Conservation (phyloP, 345 rosid genomes). For the Hirschfeldia incana region DNA sequence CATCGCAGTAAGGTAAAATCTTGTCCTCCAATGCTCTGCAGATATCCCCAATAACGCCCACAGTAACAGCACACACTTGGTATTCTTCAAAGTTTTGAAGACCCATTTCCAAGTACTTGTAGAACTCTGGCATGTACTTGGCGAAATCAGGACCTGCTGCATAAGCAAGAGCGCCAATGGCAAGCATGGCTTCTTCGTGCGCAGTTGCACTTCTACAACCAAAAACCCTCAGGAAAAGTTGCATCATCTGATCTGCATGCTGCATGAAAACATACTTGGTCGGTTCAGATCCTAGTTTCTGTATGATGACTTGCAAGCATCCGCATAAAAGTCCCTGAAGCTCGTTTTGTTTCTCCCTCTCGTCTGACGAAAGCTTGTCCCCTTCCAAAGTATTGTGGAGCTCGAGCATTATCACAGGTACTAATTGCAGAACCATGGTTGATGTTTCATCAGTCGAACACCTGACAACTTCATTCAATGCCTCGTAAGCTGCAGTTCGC, state of each 20-base stretch:
- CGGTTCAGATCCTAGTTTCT: constrained; percentile 66
- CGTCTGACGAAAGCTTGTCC: constrained; percentile 57
- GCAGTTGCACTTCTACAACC: constrained; percentile 76
- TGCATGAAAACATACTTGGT: constrained; percentile 67
- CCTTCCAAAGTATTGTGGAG: constrained; percentile 73
- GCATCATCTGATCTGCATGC: constrained; percentile 72
- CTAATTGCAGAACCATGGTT: constrained; percentile 61
- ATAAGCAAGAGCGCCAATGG: constrained; percentile 80
- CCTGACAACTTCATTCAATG: constrained; percentile 71
- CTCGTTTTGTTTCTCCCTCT: constrained; percentile 65
- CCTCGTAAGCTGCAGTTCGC: constrained; percentile 74
- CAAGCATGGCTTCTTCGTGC: constrained; percentile 83
- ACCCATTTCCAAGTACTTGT: constrained; percentile 72
- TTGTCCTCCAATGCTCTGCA: constrained; percentile 71
- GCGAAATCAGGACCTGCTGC: constrained; percentile 61
- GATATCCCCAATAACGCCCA: constrained; percentile 73
- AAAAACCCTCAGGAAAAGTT: constrained; percentile 71
- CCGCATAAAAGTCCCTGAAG: constrained; percentile 80
- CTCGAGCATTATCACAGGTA: constrained; percentile 65
- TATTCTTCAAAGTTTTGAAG: constrained; percentile 79
- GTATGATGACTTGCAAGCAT: constrained; percentile 70
- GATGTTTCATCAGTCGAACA: constrained; percentile 71
- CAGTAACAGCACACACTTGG: constrained; percentile 74
- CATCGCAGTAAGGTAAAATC: constrained; percentile 67
- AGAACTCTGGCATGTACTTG: constrained; percentile 74